Percentiles rank a stretch among this genome's conserved stretches.
phyloP scores from a whole-genome alignment of 2,329 filamentous ascomycete species.

The Coniochaeta sp. region DNA sequence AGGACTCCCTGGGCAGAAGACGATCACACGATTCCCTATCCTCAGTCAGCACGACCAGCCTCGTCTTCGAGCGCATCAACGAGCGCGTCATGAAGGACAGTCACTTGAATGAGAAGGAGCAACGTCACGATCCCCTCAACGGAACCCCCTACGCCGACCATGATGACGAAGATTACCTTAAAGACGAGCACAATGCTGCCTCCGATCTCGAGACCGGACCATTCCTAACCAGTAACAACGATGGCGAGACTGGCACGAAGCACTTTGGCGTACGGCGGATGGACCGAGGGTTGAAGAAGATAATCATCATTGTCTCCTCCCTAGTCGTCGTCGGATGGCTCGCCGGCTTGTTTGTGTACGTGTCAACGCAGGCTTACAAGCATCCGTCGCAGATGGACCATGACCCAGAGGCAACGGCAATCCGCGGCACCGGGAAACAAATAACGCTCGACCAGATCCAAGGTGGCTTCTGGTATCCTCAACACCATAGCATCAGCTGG shows the following conservation, averaged over 20 bases:
- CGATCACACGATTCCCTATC: conserved; percentile 55
- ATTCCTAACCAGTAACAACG: conserved; percentile 34
- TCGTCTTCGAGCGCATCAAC: conserved; percentile 71
- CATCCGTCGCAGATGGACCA: conserved; percentile 56
- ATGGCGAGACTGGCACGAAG: conserved; percentile 31
- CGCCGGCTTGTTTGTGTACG: conserved; percentile 57
- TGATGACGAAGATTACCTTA: conserved; percentile 30
- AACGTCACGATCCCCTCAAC: conserved; percentile 10
- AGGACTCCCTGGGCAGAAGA: conserved; percentile 12
- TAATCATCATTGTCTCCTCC: conserved; percentile 52
- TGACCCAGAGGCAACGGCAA: conserved; percentile 56
- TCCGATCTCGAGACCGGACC: conserved; percentile 45
- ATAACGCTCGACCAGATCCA: conserved; percentile 67
- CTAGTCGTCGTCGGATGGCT: conserved; percentile 62
- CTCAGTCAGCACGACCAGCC: conserved; percentile 76
- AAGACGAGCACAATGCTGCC: conserved; percentile 26
- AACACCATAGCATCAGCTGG: conserved; percentile 64
- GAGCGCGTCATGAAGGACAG: conserved; percentile 33
- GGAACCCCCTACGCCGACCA: conserved; percentile 14
- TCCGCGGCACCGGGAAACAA: conserved; percentile 59
- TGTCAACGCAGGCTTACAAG: conserved; percentile 58
- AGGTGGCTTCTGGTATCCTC: conserved; percentile 56
- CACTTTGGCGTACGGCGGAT: conserved; percentile 29
- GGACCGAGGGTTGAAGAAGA: conserved; percentile 57
- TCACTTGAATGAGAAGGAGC: conserved; percentile 26